A percentile compares a stretch with the other conserved stretches of the same genome.
Evolutionary conservation across 306 rosid species (phyloP).

Genomic region (Lathyrus aphaca): DNA sequence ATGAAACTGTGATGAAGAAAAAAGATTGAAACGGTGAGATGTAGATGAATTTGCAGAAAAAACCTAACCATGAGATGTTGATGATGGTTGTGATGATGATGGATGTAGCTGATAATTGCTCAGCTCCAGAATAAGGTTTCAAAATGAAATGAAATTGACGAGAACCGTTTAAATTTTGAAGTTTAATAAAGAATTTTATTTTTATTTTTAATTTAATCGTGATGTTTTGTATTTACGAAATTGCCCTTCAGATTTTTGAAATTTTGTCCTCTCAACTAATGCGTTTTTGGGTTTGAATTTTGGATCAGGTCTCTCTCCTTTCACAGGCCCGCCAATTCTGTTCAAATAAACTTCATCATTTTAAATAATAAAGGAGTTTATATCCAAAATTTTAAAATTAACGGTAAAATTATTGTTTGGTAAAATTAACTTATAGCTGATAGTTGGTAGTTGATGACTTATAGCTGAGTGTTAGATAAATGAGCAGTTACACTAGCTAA

Average conservation of each 20-base stretch:
- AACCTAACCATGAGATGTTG: conserved; percentile 14
- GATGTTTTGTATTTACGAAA: not conserved
- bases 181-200: not conserved
- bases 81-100: conserved; percentile 2
- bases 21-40: not conserved
- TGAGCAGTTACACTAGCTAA: too few relatives aligned
- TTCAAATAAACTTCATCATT: too few relatives aligned
- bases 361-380: too few relatives aligned
- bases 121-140: not conserved
- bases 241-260: not conserved
- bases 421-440: too few relatives aligned
- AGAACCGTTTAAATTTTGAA: conserved; percentile 25
- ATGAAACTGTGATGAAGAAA: not conserved
- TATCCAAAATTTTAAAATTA: too few relatives aligned
- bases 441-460: too few relatives aligned
- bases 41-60: not conserved
- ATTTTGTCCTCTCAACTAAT: too few relatives aligned
- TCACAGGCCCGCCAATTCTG: not conserved
- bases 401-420: too few relatives aligned
- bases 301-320: not conserved
- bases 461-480: too few relatives aligned
- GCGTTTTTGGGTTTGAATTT: not conserved
- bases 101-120: not conserved
- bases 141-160: conserved; percentile 3
- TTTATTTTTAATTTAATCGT: not conserved